phyloP scores from a whole-genome alignment of 2,329 filamentous ascomycete species.

The Paradendryphiella salina region DNA sequence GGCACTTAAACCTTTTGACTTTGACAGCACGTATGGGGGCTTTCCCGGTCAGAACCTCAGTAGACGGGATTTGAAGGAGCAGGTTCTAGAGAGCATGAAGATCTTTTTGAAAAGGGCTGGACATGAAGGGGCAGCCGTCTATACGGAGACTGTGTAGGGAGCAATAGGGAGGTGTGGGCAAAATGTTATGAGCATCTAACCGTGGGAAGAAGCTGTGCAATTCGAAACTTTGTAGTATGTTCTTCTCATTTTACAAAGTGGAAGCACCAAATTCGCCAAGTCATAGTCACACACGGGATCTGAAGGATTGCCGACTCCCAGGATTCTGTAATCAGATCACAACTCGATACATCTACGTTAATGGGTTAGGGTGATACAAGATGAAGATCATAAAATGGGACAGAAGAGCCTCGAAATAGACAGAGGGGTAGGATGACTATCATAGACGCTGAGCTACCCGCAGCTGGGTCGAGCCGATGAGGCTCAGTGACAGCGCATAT shows the following conservation, averaged over 20 bases:
- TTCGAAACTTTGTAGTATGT: too few relatives aligned
- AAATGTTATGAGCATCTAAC: too few relatives aligned
- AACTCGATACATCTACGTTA: too few relatives aligned
- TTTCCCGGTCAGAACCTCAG: slow-evolving; percentile 67
- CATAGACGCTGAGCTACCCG: not conserved
- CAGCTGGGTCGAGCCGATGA: slow-evolving; percentile 1
- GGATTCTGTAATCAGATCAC: too few relatives aligned
- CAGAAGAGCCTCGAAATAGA: slow-evolving; percentile 1
- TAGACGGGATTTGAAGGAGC: slow-evolving; percentile 59
- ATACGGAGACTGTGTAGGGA: slow-evolving; percentile 24
- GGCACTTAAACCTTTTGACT: slow-evolving; percentile 64
- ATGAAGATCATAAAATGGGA: too few relatives aligned
- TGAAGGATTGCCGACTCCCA: too few relatives aligned
- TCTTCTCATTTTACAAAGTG: too few relatives aligned
- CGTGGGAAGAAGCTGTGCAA: not conserved
- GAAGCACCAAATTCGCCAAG: too few relatives aligned
- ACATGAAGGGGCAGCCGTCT: slow-evolving; percentile 50
- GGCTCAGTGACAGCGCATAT: slow-evolving; percentile 9
- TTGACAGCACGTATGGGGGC: slow-evolving; percentile 67
- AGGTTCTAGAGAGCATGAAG: slow-evolving; percentile 75
- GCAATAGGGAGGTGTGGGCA: not conserved
- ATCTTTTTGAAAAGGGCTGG: slow-evolving; percentile 65
- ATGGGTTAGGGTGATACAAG: not conserved
- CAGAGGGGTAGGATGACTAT: not conserved
- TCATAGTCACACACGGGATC: too few relatives aligned